Conservation (phyloP, 257 asterid genomes). For the Capsicum baccatum region DNA sequence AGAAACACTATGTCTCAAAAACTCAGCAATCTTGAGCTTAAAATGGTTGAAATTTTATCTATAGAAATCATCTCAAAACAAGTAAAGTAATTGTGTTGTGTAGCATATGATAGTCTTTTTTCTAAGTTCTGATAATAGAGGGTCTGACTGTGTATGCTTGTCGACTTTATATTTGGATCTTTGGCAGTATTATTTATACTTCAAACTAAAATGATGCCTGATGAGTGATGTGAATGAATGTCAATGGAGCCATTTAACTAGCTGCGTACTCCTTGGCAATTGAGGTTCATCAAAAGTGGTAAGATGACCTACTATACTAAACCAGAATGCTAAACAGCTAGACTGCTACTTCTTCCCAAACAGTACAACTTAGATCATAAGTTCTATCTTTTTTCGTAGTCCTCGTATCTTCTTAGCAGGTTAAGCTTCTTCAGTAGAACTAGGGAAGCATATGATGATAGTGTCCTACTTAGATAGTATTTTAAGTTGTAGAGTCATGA, state of each 20-base stretch:
- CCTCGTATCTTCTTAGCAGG: background rate
- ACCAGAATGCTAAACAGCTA: background rate
- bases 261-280: background rate
- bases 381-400: background rate
- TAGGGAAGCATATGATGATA: background rate
- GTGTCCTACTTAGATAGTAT: background rate
- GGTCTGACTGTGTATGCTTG: background rate
- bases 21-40: background rate
- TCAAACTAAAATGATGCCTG: background rate
- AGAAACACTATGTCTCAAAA: background rate
- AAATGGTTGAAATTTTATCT: background rate
- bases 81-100: background rate
- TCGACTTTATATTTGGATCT: background rate
- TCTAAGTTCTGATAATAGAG: background rate
- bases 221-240: background rate
- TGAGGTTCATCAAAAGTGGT: constrained; percentile 7
- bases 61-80: background rate
- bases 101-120: background rate
- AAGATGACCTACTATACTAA: background rate
- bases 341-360: background rate
- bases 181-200: background rate
- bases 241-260: background rate
- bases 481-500: background rate
- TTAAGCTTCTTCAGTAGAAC: background rate
- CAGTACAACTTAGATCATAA: constrained; percentile 1